These are phyloP conservation scores for Sugiyamaella castrensis DNA, from an alignment of 1,139 yeast species.

Conservation along the genomic window DNA sequence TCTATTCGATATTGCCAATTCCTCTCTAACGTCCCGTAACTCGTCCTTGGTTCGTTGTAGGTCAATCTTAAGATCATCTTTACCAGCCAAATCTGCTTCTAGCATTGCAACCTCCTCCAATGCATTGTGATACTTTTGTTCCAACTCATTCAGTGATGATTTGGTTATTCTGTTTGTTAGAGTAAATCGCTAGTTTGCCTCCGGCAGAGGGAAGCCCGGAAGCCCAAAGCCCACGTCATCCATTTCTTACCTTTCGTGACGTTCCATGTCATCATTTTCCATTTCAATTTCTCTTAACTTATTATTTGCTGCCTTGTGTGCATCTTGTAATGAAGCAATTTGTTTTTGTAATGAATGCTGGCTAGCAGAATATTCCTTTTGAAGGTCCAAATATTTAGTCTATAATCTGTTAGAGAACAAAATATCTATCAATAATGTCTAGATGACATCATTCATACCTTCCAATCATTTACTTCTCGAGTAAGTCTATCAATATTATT, in stretches of 20 bases:
- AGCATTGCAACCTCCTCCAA: conserved; percentile 37
- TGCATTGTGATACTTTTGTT: conserved; percentile 32
- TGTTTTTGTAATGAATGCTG: conserved; percentile 33
- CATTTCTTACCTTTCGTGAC: conserved; percentile 33
- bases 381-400: conserved; percentile 28
- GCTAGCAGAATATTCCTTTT: conserved; percentile 31
- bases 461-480: conserved; percentile 30
- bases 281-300: conserved; percentile 40
- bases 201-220: no score
- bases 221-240: no score
- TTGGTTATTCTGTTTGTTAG: conserved; percentile 27
- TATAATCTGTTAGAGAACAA: conserved; percentile 3
- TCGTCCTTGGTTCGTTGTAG: conserved; percentile 39
- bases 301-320: conserved; percentile 30
- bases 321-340: conserved; percentile 29
- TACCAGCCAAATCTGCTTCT: conserved; percentile 35
- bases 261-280: conserved; percentile 41
- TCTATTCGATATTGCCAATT: conserved; percentile 22
- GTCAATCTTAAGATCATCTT: conserved; percentile 31
- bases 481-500: conserved; percentile 25
- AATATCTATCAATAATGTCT: not conserved
- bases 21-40: conserved; percentile 36
- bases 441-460: conserved; percentile 15
- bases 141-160: conserved; percentile 35
- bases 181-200: no score